Base-by-base conservation (phyloP, 805 yeast species). In the Priceomyces carsonii region DNA sequence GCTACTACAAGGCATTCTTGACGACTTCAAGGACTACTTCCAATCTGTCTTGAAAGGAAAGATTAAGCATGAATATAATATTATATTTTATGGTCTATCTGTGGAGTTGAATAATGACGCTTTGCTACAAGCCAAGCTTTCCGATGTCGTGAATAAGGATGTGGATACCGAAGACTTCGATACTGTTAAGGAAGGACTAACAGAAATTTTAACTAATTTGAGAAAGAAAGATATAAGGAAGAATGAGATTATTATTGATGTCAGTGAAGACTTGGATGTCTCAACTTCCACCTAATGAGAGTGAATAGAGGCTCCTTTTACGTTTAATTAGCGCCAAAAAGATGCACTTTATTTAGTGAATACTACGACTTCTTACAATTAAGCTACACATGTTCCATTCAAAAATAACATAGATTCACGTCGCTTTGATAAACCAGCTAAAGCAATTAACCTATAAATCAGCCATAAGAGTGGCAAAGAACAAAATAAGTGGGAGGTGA, bases 51-150 rank as follows among this genome's bases (percentile, higher is more conserved):
- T 40, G 14, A 14, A 37, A 19, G 29, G 33, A 15, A 21, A n/a
- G 1, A 21, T 40, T 13, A 28, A 23, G n/a, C 29, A 30, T 31
- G 38, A 33, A 13, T 40, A 37, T 28, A 26, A 35, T 24, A 29
- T 29, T 5, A 24, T 38, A 12, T 33, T 40, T 19, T 21, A 35
- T 18, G 44, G 39, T 5, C 14, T 37, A 7, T 30, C 40, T 6
- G 25, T 37, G 5, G 31, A 40, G 13, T 31, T 40, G 13, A 25
- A 10, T 8, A 18, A 29, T 16, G 16, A 18, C 5, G 16, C 13
- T 7, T 12, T 13, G 13, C 8, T 31, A 12, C 14, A 12, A 10
- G 13, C 17, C 27, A 16, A 25, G n/a, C 17, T 32, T 21, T 8
- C 24, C 3, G 36, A 23, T 6, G 16, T 21, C 5, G 12, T 27